These are phyloP conservation scores for Zhuliangozyma blackwelliae DNA, from an alignment of 1,139 yeast genomes.

Conservation along the genomic window DNA sequence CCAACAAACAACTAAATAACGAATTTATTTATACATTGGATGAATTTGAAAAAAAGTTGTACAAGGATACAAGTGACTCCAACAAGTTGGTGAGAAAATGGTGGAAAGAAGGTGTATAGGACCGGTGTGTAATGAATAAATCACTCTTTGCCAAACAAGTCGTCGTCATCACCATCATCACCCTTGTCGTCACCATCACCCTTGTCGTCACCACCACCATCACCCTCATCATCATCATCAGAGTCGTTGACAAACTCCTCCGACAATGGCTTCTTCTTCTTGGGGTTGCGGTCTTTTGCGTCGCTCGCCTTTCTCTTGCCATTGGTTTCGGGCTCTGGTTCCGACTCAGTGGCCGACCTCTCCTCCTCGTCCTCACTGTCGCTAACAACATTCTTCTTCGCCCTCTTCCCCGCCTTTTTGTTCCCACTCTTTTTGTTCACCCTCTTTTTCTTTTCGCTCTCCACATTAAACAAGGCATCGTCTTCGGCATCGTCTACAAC, in stretches of 20 bases:
- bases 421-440: conserved; percentile 6
- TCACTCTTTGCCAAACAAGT: not conserved
- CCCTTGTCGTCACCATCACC: conserved; percentile 44
- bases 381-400: conserved; percentile 12
- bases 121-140: no score
- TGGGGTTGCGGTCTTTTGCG: conserved; percentile 11
- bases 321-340: conserved; percentile 14
- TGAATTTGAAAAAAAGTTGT: conserved; percentile 66
- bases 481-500: conserved; percentile 27
- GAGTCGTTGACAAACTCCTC: conserved; percentile 51
- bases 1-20: conserved; percentile 37
- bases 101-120: conserved; percentile 24
- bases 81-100: conserved; percentile 63
- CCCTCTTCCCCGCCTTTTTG: conserved; percentile 12
- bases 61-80: conserved; percentile 55
- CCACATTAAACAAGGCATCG: conserved; percentile 27
- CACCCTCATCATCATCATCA: conserved; percentile 43
- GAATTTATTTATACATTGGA: conserved; percentile 65
- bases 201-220: conserved; percentile 7
- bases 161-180: conserved; percentile 1
- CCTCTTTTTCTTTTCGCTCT: conserved; percentile 18
- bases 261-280: conserved; percentile 34
- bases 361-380: conserved; percentile 26
- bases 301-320: conserved; percentile 21
- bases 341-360: conserved; percentile 2